Conservation (phyloP, 306 rosid species). For the Chamaecrista fasciculata region DNA sequence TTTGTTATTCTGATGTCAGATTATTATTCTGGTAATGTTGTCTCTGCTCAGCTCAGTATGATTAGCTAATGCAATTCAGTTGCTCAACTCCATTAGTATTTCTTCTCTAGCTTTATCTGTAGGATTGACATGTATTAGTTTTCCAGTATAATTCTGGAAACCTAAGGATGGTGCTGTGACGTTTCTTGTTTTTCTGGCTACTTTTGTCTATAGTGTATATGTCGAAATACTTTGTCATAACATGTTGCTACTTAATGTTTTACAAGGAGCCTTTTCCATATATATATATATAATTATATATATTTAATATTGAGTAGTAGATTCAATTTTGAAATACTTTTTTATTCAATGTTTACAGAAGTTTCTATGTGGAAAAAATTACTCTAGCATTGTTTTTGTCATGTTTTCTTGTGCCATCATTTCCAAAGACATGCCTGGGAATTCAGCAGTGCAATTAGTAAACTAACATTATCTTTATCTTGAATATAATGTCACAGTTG, state of each 20-base stretch:
- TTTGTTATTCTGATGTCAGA: background rate
- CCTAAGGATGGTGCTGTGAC: background rate
- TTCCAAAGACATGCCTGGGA: background rate
- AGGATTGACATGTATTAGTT: background rate
- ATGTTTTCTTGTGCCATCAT: background rate
- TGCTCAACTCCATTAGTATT: background rate
- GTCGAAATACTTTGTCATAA: background rate
- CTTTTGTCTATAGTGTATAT: background rate
- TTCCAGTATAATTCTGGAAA: background rate
- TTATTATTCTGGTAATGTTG: background rate
- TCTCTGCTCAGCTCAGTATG: background rate
- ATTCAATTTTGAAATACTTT: background rate
- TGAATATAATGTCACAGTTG: background rate
- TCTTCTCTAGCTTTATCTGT: background rate
- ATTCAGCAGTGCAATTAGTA: background rate
- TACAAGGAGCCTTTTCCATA: background rate
- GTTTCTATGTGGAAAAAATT: background rate
- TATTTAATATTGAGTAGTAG: background rate
- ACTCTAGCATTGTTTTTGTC: background rate
- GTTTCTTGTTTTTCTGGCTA: background rate
- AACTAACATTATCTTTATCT: background rate
- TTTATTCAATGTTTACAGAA: background rate
- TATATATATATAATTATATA: too few species aligned
- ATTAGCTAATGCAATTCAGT: background rate
- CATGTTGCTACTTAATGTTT: background rate